Conservation (phyloP, 2,329 filamentous ascomycete species). For the Fusarium sp. region DNA sequence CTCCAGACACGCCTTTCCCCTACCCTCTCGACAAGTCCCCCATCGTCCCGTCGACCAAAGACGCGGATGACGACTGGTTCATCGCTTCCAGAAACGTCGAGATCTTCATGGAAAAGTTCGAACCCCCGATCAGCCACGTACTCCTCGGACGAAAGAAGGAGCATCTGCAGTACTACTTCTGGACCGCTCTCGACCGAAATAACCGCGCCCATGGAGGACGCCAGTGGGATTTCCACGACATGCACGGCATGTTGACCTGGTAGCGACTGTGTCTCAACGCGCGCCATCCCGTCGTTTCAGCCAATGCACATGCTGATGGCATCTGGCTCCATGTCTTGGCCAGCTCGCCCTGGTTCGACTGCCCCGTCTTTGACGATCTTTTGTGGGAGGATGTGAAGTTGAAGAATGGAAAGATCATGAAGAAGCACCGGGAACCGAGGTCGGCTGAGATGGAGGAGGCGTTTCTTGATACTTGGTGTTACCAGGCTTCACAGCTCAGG, state of each 20-base stretch:
- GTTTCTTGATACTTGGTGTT: slow-evolving; percentile 48
- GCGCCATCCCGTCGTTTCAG: slow-evolving; percentile 30
- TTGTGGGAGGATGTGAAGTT: slow-evolving; percentile 10
- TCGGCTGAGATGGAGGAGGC: slow-evolving; percentile 40
- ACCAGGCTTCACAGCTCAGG: slow-evolving; percentile 33
- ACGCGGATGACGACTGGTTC: slow-evolving; percentile 16
- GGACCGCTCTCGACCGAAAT: slow-evolving; percentile 45
- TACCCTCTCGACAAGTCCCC: slow-evolving; percentile 19
- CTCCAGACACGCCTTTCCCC: not conserved
- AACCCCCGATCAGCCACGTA: not conserved
- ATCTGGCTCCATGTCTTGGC: slow-evolving; percentile 43
- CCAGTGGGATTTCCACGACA: slow-evolving; percentile 12
- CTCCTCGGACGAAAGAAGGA: not conserved
- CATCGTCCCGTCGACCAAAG: not conserved
- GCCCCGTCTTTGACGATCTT: slow-evolving; percentile 43
- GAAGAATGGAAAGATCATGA: not conserved
- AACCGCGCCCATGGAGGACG: slow-evolving; percentile 1
- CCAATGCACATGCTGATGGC: slow-evolving; percentile 43
- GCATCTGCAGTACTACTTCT: slow-evolving; percentile 46
- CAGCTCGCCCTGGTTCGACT: slow-evolving; percentile 50
- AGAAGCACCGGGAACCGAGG: not conserved
- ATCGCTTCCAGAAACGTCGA: not conserved
- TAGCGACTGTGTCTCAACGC: slow-evolving; percentile 47
- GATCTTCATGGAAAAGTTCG: not conserved
- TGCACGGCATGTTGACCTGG: slow-evolving; percentile 44